Conservation (phyloP, 495 filamentous ascomycete genomes). For the Hyphodiscus hymeniophilus region DNA sequence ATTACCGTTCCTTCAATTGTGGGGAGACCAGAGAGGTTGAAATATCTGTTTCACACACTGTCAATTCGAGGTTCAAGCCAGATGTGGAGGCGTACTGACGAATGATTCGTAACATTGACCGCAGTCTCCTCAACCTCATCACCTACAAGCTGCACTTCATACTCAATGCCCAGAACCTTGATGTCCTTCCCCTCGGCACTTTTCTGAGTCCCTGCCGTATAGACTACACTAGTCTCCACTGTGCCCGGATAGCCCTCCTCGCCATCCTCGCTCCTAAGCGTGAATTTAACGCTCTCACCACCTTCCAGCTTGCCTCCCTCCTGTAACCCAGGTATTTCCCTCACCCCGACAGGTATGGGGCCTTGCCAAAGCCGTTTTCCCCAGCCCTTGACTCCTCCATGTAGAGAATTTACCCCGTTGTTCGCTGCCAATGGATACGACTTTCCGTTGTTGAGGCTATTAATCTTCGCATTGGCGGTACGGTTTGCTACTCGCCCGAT, state of each 20-base stretch:
- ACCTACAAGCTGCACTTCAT: slow-evolving; percentile 74
- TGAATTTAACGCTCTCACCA: slow-evolving; percentile 70
- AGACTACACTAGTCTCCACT: slow-evolving; percentile 70
- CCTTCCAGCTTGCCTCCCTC: slow-evolving; percentile 47
- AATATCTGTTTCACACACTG: slow-evolving; percentile 57
- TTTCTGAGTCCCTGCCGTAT: slow-evolving; percentile 60
- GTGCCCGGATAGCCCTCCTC: slow-evolving; percentile 86
- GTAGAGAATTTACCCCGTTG: slow-evolving; percentile 69
- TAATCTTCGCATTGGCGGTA: slow-evolving; percentile 61
- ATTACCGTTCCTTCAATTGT: slow-evolving; percentile 70
- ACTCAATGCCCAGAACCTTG: slow-evolving; percentile 71
- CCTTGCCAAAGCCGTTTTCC: slow-evolving; percentile 77
- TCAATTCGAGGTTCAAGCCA: not conserved
- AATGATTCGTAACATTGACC: slow-evolving; percentile 90
- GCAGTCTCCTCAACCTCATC: slow-evolving; percentile 76
- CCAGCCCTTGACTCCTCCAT: slow-evolving; percentile 79
- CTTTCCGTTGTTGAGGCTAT: slow-evolving; percentile 58
- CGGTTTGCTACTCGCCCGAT: slow-evolving; percentile 92
- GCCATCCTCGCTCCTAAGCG: slow-evolving; percentile 59
- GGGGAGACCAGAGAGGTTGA: slow-evolving; percentile 65
- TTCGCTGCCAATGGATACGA: slow-evolving; percentile 63
- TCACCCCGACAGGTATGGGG: slow-evolving; percentile 48
- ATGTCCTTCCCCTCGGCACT: slow-evolving; percentile 46
- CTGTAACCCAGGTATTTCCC: slow-evolving; percentile 35
- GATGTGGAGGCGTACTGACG: slow-evolving; percentile 40